Evolutionary conservation across 2,329 filamentous ascomycete genomes (phyloP), one percentile per base, ranked within the genome.

Genomic region (Zasmidium citrigriseum): DNA sequence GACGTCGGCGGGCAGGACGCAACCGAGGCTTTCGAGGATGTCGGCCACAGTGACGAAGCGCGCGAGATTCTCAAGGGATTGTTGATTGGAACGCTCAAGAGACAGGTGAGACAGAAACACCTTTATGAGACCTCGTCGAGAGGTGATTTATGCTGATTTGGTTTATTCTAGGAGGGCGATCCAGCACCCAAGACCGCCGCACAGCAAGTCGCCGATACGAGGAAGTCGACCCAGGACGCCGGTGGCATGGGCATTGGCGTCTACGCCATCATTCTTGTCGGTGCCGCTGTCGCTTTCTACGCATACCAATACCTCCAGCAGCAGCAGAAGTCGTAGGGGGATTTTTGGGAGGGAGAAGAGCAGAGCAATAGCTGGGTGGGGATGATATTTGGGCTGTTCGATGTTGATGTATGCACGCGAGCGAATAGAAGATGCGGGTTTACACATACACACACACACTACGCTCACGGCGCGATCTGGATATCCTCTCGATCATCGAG

Each of bases 11-110:
- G 95, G 68, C 93, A 96, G 81, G 95, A 99, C 78, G 89, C 90
- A 72, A 96, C 93, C 70, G 95, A 98, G 81, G 93, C 95, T 62
- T 99, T 99, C 76, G 95, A 99, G 82, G 95, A 99, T 79, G 95
- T 99, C 72, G 95, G 95, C 74, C 95, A 99, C 89, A 96, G 90
- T 72, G 95, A 99, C 78, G 95, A 99, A 83, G 95, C 95, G 67
- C 89, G 95, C 67, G 93, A 98, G 82, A 93, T 96, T 67, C 87
- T 99, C 58, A 87, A 89, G 27, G 85, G 86, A 72, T 81, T 96
- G 65, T 78, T 87, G 53, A 83, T 95, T 67, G 93, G 91, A 65
- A 82, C 74, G 38, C 78, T 97, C 76, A 96, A 96, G 87, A 86
- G 91, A 76, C 75, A 85, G 82, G 91, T 96, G 84, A 71, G 86